A percentile compares a stretch with the other conserved stretches of the same genome.
Evolutionary conservation across 108 stramenopile species (phyloP).

Genomic region (Parietichytrium sp.): DNA sequence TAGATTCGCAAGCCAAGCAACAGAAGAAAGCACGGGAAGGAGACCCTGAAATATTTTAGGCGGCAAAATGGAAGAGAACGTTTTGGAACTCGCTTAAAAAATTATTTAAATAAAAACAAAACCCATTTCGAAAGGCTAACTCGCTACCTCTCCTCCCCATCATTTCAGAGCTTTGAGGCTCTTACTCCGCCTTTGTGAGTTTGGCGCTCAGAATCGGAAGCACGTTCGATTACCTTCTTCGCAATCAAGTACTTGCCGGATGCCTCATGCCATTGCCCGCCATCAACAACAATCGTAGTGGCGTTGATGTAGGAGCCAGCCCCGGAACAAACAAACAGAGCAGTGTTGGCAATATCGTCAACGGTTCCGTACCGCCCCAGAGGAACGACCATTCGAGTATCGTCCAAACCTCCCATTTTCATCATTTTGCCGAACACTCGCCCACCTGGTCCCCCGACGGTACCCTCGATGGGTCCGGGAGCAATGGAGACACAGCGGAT

Average conservation of each 20-base stretch:
- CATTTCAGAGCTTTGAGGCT: neutral
- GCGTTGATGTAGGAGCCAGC: constrained; percentile 38
- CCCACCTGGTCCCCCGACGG: constrained; percentile 23
- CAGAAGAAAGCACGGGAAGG: too few relatives aligned
- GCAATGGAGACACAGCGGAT: constrained; percentile 35
- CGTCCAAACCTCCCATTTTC: neutral
- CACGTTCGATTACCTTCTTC: neutral
- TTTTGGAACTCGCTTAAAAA: too few relatives aligned
- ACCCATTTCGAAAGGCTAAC: too few relatives aligned
- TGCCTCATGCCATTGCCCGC: constrained; percentile 8
- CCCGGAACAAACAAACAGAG: neutral
- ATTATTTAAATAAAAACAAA: too few relatives aligned
- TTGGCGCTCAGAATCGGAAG: neutral
- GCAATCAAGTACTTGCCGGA: neutral
- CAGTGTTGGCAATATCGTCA: constrained; percentile 23
- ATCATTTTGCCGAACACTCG: constrained; percentile 37
- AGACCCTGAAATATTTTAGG: too few relatives aligned
- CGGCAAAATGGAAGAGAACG: too few relatives aligned
- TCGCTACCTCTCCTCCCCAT: too few relatives aligned
- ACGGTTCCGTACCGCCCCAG: constrained; percentile 19
- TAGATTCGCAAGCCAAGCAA: too few relatives aligned
- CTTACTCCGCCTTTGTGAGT: constrained; percentile 35
- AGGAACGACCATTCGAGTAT: neutral
- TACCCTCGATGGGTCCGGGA: constrained; percentile 38
- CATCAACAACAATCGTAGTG: constrained; percentile 25